Evolutionary conservation across 805 yeast species (phyloP), one percentile per base, ranked within the genome.

Genomic region (Metschnikowia arizonensis): DNA sequence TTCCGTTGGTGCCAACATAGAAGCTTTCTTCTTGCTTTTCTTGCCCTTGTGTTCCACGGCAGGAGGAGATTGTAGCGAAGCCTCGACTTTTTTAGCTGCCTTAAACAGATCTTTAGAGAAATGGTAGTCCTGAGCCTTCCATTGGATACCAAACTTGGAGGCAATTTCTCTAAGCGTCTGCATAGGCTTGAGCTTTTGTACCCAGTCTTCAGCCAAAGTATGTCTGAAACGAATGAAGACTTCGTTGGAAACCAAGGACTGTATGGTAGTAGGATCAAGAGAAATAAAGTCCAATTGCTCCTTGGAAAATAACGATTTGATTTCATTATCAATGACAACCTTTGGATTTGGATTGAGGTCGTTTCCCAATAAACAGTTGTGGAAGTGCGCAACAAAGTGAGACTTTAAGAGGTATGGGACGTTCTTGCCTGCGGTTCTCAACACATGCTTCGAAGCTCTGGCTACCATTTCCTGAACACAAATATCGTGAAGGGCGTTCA

Each of bases 121-220:
- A 10, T 62, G 66, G 58, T 78, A 82, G 9, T 66, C 59, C 50
- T 66, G 74, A 9, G 77, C 71, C 49, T 72, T 66, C 86, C 96
- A 83, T 70, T 93, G 99, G 43, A 91, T 79, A 66, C 98, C 98
- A 55, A 82, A 79, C 65, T 86, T 85, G 44, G 71, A 57, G 9
- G 96, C 81, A 51, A 89, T 73, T 53, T 83, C 85, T 66, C 90
- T 81, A 56, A 88, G 70, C 34, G 85, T 58, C 42, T 77, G 79
- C 17, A 69, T 49, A 3, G 71, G 63, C 24, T 60, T 62, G 30
- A 76, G 49, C 14, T 60, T 52, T 1, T 63, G 55, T 26, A 64
- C 41, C 85, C 88, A 83, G 40, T 70, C 63, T 0, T 57, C 61
- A 1, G 81, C 70, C 34, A 88, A 68, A 0, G 61, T 54, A 59